Percentiles rank a stretch among this genome's conserved stretches.
Conservation (phyloP, 306 rosid genomes). For the Dalbergia cultrata region DNA sequence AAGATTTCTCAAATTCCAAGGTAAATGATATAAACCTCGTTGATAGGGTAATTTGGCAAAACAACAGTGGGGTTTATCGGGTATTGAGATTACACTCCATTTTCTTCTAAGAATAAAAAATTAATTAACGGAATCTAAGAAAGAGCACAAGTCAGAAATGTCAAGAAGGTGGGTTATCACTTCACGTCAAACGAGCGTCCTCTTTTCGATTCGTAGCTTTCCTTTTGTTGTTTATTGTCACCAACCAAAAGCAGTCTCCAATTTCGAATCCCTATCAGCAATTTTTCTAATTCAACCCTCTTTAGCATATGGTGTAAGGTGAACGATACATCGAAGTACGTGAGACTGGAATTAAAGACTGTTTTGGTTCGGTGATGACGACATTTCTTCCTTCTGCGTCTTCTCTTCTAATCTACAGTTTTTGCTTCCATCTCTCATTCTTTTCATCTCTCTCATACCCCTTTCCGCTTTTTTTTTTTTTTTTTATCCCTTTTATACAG, state of each 20-base stretch:
- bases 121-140: not conserved
- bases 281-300: constrained; percentile 36
- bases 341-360: constrained; percentile 66
- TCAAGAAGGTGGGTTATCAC: constrained; percentile 11
- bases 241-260: constrained; percentile 54
- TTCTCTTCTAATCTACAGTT: no score
- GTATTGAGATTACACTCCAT: not conserved
- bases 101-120: no score
- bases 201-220: constrained; percentile 57
- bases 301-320: constrained; percentile 48
- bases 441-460: no score
- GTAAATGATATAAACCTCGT: not conserved
- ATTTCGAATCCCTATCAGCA: constrained; percentile 64
- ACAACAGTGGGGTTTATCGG: not conserved
- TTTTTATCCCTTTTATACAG: no score
- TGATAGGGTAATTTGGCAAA: constrained; percentile 41
- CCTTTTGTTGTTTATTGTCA: constrained; percentile 64
- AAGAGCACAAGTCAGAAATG: not conserved
- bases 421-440: no score
- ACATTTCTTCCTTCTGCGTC: constrained; percentile 55
- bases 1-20: not conserved
- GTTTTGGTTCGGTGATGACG: constrained; percentile 51
- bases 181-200: constrained; percentile 56
- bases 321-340: constrained; percentile 72
- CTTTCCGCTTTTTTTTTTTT: no score